Base-by-base conservation (phyloP, 2,329 filamentous ascomycete species). In the Chrysoporthe austroafricana region DNA sequence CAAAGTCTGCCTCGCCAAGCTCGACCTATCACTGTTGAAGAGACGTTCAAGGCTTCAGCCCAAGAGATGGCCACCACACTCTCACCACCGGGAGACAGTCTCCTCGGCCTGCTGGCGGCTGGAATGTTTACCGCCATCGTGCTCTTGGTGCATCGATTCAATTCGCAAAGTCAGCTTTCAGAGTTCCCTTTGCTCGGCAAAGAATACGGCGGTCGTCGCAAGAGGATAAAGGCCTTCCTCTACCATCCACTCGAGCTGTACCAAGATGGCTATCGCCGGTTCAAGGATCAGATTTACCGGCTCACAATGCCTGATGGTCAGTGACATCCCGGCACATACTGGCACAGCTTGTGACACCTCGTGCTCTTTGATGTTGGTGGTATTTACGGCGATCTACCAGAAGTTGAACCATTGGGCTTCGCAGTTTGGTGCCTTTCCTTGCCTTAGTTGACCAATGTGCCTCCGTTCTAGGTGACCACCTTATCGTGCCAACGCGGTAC, bases 401-500 rank as follows among this genome's bases (percentile, higher is more conserved):
- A 11, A 9, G 7, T 21, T 11, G 21, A 9, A 4, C 36, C 36
- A 6, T 39, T 26, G 3, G 9, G 46, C 18, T n/a, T 18, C 8
- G 6, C 8, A 11, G 62, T 4, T 36, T 16, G 16, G 34, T 6
- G 6, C 18, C 2, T 3, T n/a, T 16, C 1, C 4, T 6, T 6
- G 16, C 34, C 14, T 32, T 54, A 0, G 3, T 46, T 62, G 6
- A 62, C 59, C 11, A 13, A 2, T 26, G 43, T 16, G 50, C 1
- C 13, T 4, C 34, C 7, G 44, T 46, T 14, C 21, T 44, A 76
- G 75, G 73, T 21, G 75, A 77, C n/a, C 71, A 70, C 36, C 69
- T 76, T n/a, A 68, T 78, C 0, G 58, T 77, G 2, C 76, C 76
- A 0, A 70, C 69, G 32, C 44, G 67, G 4, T 73, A 73, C 11